phyloP scores from a whole-genome alignment of 2,329 filamentous ascomycete species.

The Colletotrichum liriopes region DNA sequence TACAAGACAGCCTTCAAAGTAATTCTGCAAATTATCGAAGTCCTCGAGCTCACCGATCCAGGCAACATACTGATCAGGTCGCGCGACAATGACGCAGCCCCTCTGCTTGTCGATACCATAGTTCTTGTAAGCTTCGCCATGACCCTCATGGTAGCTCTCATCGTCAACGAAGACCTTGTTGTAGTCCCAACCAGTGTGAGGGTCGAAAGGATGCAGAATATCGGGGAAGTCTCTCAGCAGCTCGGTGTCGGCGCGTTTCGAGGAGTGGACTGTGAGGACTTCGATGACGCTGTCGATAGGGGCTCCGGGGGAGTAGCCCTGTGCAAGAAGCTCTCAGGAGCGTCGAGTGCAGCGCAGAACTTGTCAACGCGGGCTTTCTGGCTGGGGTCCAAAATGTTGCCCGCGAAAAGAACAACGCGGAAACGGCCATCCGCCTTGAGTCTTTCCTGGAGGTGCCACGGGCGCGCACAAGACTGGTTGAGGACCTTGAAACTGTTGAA shows the following conservation, averaged over 20 bases:
- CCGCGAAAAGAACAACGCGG: slow-evolving; percentile 74
- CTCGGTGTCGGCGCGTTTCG: slow-evolving; percentile 64
- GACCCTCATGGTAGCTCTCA: slow-evolving; percentile 66
- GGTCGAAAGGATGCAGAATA: slow-evolving; percentile 63
- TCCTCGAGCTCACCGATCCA: slow-evolving; percentile 57
- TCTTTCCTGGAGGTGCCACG: slow-evolving; percentile 72
- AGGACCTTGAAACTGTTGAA: slow-evolving; percentile 73
- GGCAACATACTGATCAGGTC: slow-evolving; percentile 79
- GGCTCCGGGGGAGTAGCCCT: slow-evolving; percentile 52
- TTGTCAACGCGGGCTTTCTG: slow-evolving; percentile 62
- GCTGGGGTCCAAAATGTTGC: slow-evolving; percentile 62
- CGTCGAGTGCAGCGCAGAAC: slow-evolving; percentile 63
- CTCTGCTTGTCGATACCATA: slow-evolving; percentile 70
- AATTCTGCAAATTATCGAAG: slow-evolving; percentile 52
- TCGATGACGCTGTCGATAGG: slow-evolving; percentile 55
- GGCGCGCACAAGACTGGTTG: slow-evolving; percentile 69
- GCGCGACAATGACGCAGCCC: slow-evolving; percentile 72
- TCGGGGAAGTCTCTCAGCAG: slow-evolving; percentile 65
- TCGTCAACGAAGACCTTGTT: slow-evolving; percentile 71
- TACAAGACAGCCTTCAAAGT: slow-evolving; percentile 52
- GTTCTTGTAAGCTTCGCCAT: slow-evolving; percentile 66
- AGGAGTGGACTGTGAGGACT: slow-evolving; percentile 72
- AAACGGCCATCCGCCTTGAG: slow-evolving; percentile 72
- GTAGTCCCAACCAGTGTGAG: slow-evolving; percentile 68
- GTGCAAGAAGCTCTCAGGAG: slow-evolving; percentile 37